Evolutionary conservation across 805 yeast genomes (phyloP).

Genomic region (Ogataea philodendri): DNA sequence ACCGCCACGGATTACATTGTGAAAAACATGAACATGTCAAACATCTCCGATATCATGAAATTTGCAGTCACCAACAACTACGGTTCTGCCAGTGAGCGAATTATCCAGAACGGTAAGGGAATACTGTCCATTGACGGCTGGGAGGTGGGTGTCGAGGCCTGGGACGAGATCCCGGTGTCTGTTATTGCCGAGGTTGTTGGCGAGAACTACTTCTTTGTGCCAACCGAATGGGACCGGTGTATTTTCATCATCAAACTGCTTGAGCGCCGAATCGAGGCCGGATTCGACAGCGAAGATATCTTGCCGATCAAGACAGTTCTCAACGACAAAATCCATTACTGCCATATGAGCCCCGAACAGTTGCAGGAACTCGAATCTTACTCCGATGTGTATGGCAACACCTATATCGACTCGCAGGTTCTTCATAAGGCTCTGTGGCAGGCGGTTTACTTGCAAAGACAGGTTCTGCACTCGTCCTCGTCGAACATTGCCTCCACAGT

Average conservation of each 20-base stretch:
- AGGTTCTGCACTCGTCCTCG: conserved; percentile 34
- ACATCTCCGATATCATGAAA: conserved; percentile 35
- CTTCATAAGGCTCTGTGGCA: conserved; percentile 51
- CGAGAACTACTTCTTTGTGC: conserved; percentile 51
- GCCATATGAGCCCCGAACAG: conserved; percentile 49
- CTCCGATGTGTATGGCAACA: conserved; percentile 36
- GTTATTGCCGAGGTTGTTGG: conserved; percentile 45
- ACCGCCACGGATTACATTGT: conserved; percentile 42
- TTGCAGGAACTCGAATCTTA: conserved; percentile 43
- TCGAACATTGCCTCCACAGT: conserved; percentile 32
- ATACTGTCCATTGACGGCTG: conserved; percentile 48
- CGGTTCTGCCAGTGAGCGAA: conserved; percentile 45
- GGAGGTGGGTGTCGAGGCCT: conserved; percentile 42
- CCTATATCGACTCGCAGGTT: conserved; percentile 39
- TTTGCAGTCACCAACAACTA: conserved; percentile 46
- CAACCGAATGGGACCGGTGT: conserved; percentile 56
- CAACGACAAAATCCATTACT: conserved; percentile 43
- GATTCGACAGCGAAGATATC: conserved; percentile 20
- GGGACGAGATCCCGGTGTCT: conserved; percentile 47
- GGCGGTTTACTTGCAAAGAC: conserved; percentile 41
- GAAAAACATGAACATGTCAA: conserved; percentile 34
- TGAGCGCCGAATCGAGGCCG: conserved; percentile 35
- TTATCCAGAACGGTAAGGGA: conserved; percentile 47
- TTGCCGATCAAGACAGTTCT: conserved; percentile 34
- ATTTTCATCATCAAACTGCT: conserved; percentile 43